Base-by-base conservation (phyloP, 2,329 filamentous ascomycete species). In the Didymella keratinophila region DNA sequence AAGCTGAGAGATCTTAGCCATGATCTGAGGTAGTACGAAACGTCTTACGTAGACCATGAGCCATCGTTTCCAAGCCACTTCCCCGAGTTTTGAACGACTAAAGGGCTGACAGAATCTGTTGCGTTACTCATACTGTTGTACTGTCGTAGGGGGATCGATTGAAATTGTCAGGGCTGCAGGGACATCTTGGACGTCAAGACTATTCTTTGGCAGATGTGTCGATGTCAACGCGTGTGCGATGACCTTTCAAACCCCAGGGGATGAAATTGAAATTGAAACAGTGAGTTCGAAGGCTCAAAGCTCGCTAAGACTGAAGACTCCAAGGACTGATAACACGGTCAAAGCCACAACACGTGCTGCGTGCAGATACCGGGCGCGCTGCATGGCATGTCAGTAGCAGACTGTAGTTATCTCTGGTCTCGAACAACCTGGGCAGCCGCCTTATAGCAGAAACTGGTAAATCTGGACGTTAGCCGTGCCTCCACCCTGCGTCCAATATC, bases 41-140 rank as follows among this genome's bases (percentile, higher is more conserved):
- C 1, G 30, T 6, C 55, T 47, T 50, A 63, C 61, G 70, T 70
- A 20, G 64, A 69, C 71, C 71, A 73, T 3, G 41, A 48, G 1
- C 63, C 63, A 48, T 65, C 63, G 20, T 65, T 65, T 39, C 63
- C 63, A 23, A 61, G 42, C 63, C 63, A 65, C 14, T 48, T 58
- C 11, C 56, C 60, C 1, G 60, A 61, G 23, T 50, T 58, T 14
- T 53, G 55, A 16, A 65, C 46, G 7, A 57, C 52, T 4, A 64
- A 20, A n/a, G 61, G 58, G 18, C 36, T 20, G 18, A 28, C 4
- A 18, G 14, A 20, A 23, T 23, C 18, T 14, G 50, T 28, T 12
- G 18, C 2, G 14, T 39, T 32, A 30, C 50, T 46, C 50, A 53
- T 53, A 30, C n/a, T 53, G 30, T 41, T 7, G 4, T 46, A 46